phyloP scores from a whole-genome alignment of 1,139 yeast species.

The Sugiyamaella grinbergsii region DNA sequence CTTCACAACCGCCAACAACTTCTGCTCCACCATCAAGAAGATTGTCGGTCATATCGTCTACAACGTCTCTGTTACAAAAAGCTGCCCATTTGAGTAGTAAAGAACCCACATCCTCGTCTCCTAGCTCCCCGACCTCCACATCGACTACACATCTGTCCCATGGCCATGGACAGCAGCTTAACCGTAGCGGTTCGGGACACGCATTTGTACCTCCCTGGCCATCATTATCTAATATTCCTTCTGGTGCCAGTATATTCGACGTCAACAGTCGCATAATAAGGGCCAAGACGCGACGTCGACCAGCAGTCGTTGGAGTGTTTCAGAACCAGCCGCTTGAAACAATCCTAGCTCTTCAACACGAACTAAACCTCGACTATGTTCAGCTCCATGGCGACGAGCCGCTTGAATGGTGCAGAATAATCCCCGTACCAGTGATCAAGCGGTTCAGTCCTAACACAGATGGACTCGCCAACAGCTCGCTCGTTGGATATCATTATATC shows the following conservation, averaged over 20 bases:
- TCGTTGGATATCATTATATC: conserved; percentile 51
- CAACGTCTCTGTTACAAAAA: conserved; percentile 12
- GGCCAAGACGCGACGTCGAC: conserved; percentile 50
- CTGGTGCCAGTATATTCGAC: conserved; percentile 26
- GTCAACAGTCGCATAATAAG: conserved; percentile 29
- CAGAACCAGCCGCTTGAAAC: conserved; percentile 74
- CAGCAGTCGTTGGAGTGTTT: conserved; percentile 86
- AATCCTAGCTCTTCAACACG: conserved; percentile 52
- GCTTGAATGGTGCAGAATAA: conserved; percentile 52
- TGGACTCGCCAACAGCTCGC: conserved; percentile 43
- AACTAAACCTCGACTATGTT: conserved; percentile 66
- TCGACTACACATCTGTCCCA: conserved; percentile 4
- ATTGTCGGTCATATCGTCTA: conserved; percentile 10
- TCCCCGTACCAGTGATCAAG: conserved; percentile 67
- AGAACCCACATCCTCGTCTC: conserved; percentile 4
- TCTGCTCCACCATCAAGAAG: conserved; percentile 12
- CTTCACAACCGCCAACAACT: background rate
- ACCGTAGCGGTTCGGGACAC: conserved; percentile 8
- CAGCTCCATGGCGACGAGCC: conserved; percentile 91
- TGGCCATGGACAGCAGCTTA: background rate
- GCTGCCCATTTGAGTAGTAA: conserved; percentile 10
- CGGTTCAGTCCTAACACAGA: conserved; percentile 69
- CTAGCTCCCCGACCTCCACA: conserved; percentile 2
- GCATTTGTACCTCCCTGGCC: conserved; percentile 14
- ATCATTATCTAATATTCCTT: conserved; percentile 4